A percentile compares a stretch with the other conserved stretches of the same genome.
Conservation (phyloP, 176 grass and related monocot genomes). For the Musa troglodytarum region DNA sequence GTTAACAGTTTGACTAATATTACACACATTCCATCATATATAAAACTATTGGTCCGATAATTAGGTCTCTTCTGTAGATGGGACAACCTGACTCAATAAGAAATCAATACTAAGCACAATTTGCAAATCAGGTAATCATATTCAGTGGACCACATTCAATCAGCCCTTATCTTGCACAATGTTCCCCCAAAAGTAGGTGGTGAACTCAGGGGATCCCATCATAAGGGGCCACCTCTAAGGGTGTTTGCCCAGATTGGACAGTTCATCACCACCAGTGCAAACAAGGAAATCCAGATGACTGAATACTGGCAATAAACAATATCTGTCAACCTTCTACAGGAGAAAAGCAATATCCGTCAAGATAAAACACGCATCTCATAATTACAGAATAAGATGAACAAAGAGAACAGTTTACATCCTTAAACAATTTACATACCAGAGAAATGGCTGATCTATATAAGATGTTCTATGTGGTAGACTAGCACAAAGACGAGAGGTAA, state of each 20-base stretch:
- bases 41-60: neutral
- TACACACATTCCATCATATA: neutral
- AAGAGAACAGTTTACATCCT: neutral
- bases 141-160: neutral
- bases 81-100: neutral
- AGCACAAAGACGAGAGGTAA: neutral
- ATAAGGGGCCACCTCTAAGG: neutral
- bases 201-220: neutral
- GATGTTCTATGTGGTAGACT: neutral
- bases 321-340: neutral
- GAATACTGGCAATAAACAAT: neutral
- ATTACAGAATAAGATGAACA: neutral
- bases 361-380: neutral
- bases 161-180: neutral
- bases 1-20: too few species aligned
- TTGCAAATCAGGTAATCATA: neutral
- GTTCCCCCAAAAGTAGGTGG: neutral
- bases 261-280: neutral
- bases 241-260: neutral
- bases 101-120: neutral
- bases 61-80: neutral
- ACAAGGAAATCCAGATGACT: neutral
- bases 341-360: neutral
- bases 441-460: neutral
- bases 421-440: neutral